These are phyloP conservation scores for Moesziomyces parantarcticus DNA, from an alignment of 1,284 basidiomycete genomes.

Conservation along the genomic window DNA sequence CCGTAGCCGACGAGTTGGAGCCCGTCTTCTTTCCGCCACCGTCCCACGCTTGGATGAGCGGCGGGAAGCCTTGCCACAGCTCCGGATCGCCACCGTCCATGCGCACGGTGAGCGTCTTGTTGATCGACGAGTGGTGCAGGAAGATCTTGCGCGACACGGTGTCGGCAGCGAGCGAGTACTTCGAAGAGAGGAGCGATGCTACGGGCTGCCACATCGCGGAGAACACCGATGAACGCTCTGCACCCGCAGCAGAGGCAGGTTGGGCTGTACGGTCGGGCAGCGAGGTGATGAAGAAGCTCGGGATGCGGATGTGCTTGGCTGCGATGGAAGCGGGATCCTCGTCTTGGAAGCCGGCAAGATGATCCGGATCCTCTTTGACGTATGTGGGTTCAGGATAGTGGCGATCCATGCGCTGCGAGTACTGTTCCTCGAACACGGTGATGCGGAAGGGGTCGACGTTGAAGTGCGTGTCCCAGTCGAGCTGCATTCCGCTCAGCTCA, in stretches of 20 bases:
- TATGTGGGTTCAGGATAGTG: slow-evolving; percentile 30
- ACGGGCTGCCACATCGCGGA: slow-evolving; percentile 31
- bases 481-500: slow-evolving; percentile 6
- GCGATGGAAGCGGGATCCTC: slow-evolving; percentile 20
- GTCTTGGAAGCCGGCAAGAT: slow-evolving; percentile 28
- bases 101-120: slow-evolving; percentile 34
- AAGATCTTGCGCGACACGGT: slow-evolving; percentile 23
- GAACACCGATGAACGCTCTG: slow-evolving; percentile 18
- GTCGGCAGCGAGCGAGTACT: slow-evolving; percentile 17
- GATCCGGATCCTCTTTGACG: slow-evolving; percentile 27
- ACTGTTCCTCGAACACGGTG: slow-evolving; percentile 46
- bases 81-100: slow-evolving; percentile 34
- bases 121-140: slow-evolving; percentile 42
- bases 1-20: slow-evolving; percentile 40
- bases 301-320: slow-evolving; percentile 26
- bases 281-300: slow-evolving; percentile 48
- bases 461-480: slow-evolving; percentile 15
- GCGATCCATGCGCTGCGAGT: slow-evolving; percentile 30
- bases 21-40: slow-evolving; percentile 38
- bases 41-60: slow-evolving; percentile 43
- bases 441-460: slow-evolving; percentile 46
- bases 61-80: slow-evolving; percentile 42
- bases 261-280: slow-evolving; percentile 22
- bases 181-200: slow-evolving; percentile 8
- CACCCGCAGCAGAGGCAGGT: background rate